These are phyloP conservation scores for Actinomucor elegans DNA, from an alignment of 371 early-diverging fungal species.

Conservation along the genomic window DNA sequence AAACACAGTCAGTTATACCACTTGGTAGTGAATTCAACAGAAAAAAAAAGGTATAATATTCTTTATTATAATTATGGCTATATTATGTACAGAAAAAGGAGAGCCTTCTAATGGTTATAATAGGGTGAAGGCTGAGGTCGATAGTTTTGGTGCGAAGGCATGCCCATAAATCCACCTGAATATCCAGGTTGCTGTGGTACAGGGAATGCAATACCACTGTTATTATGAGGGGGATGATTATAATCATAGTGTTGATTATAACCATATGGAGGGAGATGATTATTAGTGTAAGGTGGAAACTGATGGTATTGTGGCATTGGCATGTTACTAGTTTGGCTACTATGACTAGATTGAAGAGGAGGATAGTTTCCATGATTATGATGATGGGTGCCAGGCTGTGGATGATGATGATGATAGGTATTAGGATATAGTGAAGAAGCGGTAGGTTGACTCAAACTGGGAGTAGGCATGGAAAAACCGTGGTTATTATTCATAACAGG, in stretches of 20 bases:
- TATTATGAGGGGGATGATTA: neutral
- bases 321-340: neutral
- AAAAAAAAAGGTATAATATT: too few species aligned
- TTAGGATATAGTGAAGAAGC: neutral
- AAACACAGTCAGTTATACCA: too few species aligned
- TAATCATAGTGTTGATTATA: too few species aligned
- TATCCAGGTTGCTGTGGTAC: neutral
- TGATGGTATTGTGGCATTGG: neutral
- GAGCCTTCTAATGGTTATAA: neutral
- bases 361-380: neutral
- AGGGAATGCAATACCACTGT: neutral
- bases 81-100: too few species aligned
- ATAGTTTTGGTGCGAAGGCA: neutral
- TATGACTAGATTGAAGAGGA: neutral
- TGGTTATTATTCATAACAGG: neutral
- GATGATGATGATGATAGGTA: neutral
- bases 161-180: neutral
- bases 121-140: neutral
- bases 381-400: neutral
- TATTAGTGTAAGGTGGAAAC: neutral
- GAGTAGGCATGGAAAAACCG: slow-evolving; percentile 1
- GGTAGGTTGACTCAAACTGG: neutral
- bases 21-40: too few species aligned
- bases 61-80: too few species aligned
- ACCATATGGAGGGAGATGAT: neutral